Conservation (phyloP, 306 rosid genomes). For the Rubus parviflorus region DNA sequence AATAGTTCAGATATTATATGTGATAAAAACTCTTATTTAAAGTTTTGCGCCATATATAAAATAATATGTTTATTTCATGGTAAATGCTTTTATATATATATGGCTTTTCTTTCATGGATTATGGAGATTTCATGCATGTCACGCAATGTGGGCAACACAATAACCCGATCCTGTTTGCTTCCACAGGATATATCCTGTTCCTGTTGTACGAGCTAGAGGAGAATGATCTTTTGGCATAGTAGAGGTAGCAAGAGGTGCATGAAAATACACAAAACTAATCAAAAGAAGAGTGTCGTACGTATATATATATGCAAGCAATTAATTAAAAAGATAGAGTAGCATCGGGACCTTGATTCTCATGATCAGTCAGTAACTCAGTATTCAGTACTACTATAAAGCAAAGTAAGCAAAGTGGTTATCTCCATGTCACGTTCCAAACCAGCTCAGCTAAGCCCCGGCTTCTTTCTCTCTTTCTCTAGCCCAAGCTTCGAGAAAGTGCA, state of each 20-base stretch:
- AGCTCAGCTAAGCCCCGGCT: conserved; percentile 29
- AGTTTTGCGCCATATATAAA: no score
- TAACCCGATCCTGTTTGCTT: not conserved
- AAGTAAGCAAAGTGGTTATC: conserved; percentile 22
- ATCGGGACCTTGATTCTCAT: conserved; percentile 42
- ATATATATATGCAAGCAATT: not conserved
- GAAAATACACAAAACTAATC: conserved; percentile 76
- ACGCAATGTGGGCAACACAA: not conserved
- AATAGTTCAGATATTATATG: no score
- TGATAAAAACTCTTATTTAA: no score
- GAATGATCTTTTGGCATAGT: conserved; percentile 41
- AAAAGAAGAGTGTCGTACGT: conserved; percentile 41
- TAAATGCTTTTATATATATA: no score
- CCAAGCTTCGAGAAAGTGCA: conserved; percentile 54
- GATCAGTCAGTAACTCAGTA: conserved; percentile 27
- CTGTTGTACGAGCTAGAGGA: not conserved
- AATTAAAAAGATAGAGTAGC: not conserved
- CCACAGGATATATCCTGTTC: not conserved
- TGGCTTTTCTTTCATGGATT: not conserved
- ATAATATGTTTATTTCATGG: no score
- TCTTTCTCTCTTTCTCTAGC: conserved; percentile 38
- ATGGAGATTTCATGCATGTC: not conserved
- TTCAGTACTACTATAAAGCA: conserved; percentile 42
- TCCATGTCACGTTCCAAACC: conserved; percentile 69
- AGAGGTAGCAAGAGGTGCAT: conserved; percentile 38